phyloP scores from a whole-genome alignment of 176 grass and related monocot species.

The Pontederia paniculata region DNA sequence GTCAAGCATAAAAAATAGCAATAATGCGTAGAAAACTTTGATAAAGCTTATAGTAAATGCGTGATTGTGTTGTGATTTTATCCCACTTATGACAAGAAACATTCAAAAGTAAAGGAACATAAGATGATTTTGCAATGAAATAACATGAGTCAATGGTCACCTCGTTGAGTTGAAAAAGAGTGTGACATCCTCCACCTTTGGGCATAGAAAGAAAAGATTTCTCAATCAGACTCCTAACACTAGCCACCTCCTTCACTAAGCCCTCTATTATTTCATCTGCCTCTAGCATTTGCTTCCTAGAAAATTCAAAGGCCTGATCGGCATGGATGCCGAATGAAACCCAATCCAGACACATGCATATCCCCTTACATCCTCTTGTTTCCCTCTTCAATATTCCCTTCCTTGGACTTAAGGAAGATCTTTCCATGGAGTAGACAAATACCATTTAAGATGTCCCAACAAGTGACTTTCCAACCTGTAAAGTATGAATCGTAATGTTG shows the following conservation, averaged over 20 bases:
- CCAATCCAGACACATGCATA: conserved; percentile 85
- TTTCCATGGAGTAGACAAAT: conserved; percentile 18
- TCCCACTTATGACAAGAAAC: no score
- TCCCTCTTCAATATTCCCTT: conserved; percentile 62
- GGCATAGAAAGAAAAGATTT: conserved; percentile 19
- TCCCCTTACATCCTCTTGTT: conserved; percentile 52
- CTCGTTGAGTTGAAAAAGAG: conserved; percentile 25
- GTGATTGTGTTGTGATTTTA: no score
- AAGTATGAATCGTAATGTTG: background rate
- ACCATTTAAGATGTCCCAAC: background rate
- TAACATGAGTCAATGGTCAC: conserved; percentile 15
- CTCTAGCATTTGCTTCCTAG: conserved; percentile 75
- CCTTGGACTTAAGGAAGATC: conserved; percentile 25
- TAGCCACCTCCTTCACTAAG: conserved; percentile 49
- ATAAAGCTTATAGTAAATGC: no score
- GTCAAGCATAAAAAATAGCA: no score
- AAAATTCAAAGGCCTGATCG: conserved; percentile 76
- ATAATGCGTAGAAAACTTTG: no score
- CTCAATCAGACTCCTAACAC: conserved; percentile 41
- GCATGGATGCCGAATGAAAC: conserved; percentile 44
- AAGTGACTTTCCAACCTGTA: background rate
- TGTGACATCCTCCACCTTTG: conserved; percentile 8
- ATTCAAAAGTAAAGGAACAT: no score
- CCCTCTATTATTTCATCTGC: conserved; percentile 65
- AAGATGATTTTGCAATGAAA: no score